Conservation (phyloP, 2,329 filamentous ascomycete genomes). For the Hypoxylon sp. region DNA sequence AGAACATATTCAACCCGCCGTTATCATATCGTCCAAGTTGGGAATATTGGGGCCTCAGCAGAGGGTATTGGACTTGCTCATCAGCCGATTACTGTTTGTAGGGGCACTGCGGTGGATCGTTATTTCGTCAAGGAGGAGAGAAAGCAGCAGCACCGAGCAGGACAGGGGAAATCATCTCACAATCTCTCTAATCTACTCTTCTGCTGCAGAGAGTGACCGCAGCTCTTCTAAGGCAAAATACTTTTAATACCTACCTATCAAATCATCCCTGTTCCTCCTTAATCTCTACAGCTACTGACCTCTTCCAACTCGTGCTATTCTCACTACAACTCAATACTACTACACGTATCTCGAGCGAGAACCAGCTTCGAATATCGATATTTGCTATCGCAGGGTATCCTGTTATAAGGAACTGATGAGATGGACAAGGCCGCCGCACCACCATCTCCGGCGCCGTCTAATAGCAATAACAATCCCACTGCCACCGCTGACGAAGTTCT, state of each 20-base stretch:
- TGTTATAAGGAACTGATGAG: slow-evolving; percentile 36
- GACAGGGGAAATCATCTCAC: slow-evolving; percentile 3
- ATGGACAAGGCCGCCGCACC: slow-evolving; percentile 54
- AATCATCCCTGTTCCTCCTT: slow-evolving; percentile 18
- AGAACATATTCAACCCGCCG: slow-evolving; percentile 11
- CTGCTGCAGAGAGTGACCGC: slow-evolving; percentile 14
- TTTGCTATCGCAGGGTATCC: not conserved
- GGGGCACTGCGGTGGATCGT: not conserved
- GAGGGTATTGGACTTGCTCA: slow-evolving; percentile 11
- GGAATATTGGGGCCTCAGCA: not conserved
- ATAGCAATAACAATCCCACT: slow-evolving; percentile 48
- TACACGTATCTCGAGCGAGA: slow-evolving; percentile 9
- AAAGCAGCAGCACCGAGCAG: slow-evolving; percentile 5
- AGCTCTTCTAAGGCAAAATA: slow-evolving; percentile 19
- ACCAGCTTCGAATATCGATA: not conserved
- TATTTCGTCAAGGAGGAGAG: slow-evolving; percentile 6
- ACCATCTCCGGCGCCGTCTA: slow-evolving; percentile 61
- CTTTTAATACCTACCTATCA: slow-evolving; percentile 30
- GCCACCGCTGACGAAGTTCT: slow-evolving; percentile 53
- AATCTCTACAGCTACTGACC: slow-evolving; percentile 7
- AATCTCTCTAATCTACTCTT: slow-evolving; percentile 5
- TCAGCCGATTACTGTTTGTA: not conserved
- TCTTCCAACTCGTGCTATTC: slow-evolving; percentile 14
- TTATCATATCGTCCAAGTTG: slow-evolving; percentile 6
- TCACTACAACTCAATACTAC: not conserved